A percentile compares a stretch with the other conserved stretches of the same genome.
phyloP scores from a whole-genome alignment of 768 basidiomycete genomes.

The Obba rivulosa region DNA sequence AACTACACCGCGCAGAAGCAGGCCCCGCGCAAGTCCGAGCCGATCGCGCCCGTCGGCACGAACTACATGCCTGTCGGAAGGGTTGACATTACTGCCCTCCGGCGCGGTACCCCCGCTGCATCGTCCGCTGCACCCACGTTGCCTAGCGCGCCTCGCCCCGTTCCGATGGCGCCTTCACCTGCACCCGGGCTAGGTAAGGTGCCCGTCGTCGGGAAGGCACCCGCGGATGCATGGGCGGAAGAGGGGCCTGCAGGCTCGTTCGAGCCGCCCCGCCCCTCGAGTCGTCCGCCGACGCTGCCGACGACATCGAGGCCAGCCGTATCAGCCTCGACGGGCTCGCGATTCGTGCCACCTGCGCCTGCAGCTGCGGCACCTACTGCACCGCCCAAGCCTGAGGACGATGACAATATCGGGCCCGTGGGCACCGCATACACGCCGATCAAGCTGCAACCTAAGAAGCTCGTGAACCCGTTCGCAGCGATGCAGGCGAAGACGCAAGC shows the following conservation, averaged over 20 bases:
- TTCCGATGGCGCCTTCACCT: constrained; percentile 32
- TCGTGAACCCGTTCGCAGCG: constrained; percentile 77
- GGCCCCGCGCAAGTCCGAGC: constrained; percentile 62
- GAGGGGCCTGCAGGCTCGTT: constrained; percentile 35
- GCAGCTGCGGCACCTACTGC: constrained; percentile 36
- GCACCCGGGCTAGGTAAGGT: constrained; percentile 21
- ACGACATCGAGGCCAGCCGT: constrained; percentile 35
- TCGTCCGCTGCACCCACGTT: constrained; percentile 26
- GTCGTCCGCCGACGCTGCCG: constrained; percentile 18
- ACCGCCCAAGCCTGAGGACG: constrained; percentile 65
- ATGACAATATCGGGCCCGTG: constrained; percentile 81
- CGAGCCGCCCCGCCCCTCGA: constrained; percentile 27
- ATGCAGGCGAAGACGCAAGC: constrained; percentile 46
- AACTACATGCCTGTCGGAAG: constrained; percentile 72
- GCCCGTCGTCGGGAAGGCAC: constrained; percentile 13
- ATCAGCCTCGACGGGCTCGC: constrained; percentile 15
- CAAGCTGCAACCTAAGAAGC: constrained; percentile 78
- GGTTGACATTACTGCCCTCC: constrained; percentile 61
- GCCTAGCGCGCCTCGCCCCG: constrained; percentile 41
- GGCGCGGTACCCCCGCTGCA: constrained; percentile 18
- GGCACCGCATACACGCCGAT: constrained; percentile 90
- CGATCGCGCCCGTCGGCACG: constrained; percentile 78
- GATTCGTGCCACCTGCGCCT: constrained; percentile 26
- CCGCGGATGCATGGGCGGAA: constrained; percentile 55
- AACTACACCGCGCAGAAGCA: constrained; percentile 86